A percentile compares a stretch with the other conserved stretches of the same genome.
Evolutionary conservation across 2,329 filamentous ascomycete species (phyloP).

Genomic region (Dothideomycetidae sp.): DNA sequence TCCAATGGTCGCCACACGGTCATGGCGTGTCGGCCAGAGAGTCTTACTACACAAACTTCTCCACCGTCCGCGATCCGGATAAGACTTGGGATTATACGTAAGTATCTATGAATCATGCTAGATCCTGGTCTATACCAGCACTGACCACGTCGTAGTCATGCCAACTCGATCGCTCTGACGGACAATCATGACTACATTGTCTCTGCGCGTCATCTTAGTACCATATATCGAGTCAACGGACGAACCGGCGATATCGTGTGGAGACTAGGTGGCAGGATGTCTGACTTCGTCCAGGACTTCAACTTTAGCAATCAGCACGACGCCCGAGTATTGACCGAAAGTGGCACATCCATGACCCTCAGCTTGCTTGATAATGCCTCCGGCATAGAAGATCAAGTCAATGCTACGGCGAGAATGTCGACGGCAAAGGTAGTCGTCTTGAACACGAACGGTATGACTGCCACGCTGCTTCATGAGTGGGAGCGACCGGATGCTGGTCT

Average conservation of each 20-base stretch:
- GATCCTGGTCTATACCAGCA: no score
- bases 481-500: conserved; percentile 22
- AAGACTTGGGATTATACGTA: not conserved
- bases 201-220: conserved; percentile 26
- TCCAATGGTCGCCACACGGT: not conserved
- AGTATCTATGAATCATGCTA: no score
- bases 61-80: not conserved
- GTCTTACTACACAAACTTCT: not conserved
- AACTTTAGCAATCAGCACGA: conserved; percentile 26
- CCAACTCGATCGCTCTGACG: conserved; percentile 28
- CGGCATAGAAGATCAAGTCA: not conserved
- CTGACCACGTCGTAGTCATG: no score
- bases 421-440: conserved; percentile 3
- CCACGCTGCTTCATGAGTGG: conserved; percentile 15
- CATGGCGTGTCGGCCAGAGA: conserved; percentile 1
- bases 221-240: conserved; percentile 26
- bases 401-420: not conserved
- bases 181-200: conserved; percentile 25
- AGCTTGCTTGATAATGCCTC: conserved; percentile 10
- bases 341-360: conserved; percentile 5
- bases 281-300: conserved; percentile 23
- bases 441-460: conserved; percentile 1
- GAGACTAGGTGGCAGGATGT: conserved; percentile 23
- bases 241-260: conserved; percentile 24
- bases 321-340: conserved; percentile 17